phyloP scores from a whole-genome alignment of 2,329 filamentous ascomycete species.

The Claviceps humidiphila region DNA sequence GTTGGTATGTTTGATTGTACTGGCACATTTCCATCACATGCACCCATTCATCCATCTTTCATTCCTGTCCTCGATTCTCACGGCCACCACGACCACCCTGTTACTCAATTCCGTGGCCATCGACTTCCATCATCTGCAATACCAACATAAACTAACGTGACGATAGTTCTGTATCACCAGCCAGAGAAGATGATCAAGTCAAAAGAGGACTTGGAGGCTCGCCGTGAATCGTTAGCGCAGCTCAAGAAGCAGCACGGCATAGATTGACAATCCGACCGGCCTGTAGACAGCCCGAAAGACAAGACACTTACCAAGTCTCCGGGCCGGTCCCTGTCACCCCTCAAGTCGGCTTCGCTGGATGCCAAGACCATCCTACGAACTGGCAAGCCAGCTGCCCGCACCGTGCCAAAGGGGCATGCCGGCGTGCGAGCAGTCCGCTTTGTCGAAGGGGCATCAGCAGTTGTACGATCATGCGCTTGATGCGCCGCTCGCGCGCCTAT shows the following conservation, averaged over 20 bases:
- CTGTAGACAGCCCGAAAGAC: constrained; percentile 37
- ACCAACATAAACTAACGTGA: background rate
- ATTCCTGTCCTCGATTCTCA: background rate
- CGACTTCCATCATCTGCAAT: background rate
- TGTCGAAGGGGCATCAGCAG: constrained; percentile 25
- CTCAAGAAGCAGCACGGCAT: constrained; percentile 97
- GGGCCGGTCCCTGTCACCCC: constrained; percentile 46
- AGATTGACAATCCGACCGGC: constrained; percentile 80
- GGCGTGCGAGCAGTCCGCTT: constrained; percentile 29
- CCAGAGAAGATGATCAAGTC: constrained; percentile 61
- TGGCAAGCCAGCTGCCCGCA: constrained; percentile 23
- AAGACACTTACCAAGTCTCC: constrained; percentile 36
- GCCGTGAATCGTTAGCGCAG: constrained; percentile 94
- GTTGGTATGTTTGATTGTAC: constrained; percentile 52
- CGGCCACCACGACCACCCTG: background rate
- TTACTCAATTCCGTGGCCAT: background rate
- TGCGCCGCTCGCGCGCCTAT: constrained; percentile 6
- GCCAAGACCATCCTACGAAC: constrained; percentile 32
- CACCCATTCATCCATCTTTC: constrained; percentile 1
- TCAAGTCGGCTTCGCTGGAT: constrained; percentile 25
- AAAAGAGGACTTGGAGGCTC: constrained; percentile 85
- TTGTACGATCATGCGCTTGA: constrained; percentile 26
- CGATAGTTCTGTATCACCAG: constrained; percentile 47
- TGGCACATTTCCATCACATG: background rate
- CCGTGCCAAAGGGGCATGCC: constrained; percentile 22